A percentile compares a stretch with the other conserved stretches of the same genome.
phyloP scores from a whole-genome alignment of 305 asterid genomes.

The Fraxinus angustifolia region DNA sequence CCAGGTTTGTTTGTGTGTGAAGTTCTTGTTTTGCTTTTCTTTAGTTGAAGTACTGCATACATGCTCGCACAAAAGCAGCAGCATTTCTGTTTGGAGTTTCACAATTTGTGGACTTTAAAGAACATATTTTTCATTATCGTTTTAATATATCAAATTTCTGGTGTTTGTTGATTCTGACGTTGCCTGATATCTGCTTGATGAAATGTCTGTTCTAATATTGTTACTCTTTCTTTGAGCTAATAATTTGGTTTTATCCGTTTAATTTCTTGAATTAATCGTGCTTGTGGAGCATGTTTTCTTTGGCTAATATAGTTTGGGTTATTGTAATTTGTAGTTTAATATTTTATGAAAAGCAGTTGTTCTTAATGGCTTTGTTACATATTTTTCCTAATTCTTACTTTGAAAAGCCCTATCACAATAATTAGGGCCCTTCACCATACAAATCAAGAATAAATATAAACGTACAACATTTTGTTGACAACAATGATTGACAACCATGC shows the following conservation, averaged over 20 bases:
- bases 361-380: not conserved
- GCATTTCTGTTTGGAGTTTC: not conserved
- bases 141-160: not conserved
- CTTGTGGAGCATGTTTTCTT: not conserved
- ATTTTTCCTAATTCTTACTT: not conserved
- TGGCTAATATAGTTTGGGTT: not conserved
- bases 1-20: constrained; percentile 31
- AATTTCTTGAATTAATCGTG: not conserved
- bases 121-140: not conserved
- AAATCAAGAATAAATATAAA: not conserved
- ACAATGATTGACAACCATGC: too few relatives aligned
- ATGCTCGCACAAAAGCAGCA: constrained; percentile 9
- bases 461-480: too few relatives aligned
- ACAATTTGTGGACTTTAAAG: not conserved
- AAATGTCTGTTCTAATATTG: constrained; percentile 22
- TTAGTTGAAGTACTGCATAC: not conserved
- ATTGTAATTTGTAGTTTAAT: not conserved
- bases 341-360: not conserved
- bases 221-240: not conserved
- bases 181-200: constrained; percentile 38
- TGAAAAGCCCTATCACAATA: not conserved
- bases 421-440: not conserved
- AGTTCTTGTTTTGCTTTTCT: not conserved
- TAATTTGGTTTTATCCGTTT: not conserved
- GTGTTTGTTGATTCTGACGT: not conserved